These are phyloP conservation scores for Sporopachydermia quercuum DNA, from an alignment of 805 yeast genomes.

Conservation along the genomic window DNA sequence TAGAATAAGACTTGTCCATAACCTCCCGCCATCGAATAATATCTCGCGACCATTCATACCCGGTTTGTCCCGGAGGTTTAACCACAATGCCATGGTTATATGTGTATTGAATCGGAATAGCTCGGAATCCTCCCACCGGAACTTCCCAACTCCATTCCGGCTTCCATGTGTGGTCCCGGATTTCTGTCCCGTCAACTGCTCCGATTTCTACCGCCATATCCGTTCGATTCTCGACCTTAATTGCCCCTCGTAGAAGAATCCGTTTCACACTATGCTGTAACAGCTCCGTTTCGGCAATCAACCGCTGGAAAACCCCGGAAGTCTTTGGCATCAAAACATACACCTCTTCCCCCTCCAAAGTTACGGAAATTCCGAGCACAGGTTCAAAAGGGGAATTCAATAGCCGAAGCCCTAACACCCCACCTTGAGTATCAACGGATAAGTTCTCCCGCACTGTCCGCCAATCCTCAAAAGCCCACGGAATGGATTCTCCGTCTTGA, in stretches of 20 bases:
- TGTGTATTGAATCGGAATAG: conserved; percentile 64
- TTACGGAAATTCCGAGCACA: conserved; percentile 45
- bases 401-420: conserved; percentile 43
- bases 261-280: conserved; percentile 68
- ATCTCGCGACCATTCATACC: conserved; percentile 56
- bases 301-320: conserved; percentile 51
- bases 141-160: conserved; percentile 24
- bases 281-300: conserved; percentile 55
- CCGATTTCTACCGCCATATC: conserved; percentile 37
- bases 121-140: conserved; percentile 35
- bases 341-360: conserved; percentile 72
- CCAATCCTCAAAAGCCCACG: conserved; percentile 97
- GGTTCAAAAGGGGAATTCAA: conserved; percentile 39
- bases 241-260: conserved; percentile 64
- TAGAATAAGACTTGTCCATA: conserved; percentile 17
- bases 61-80: conserved; percentile 41
- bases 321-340: conserved; percentile 50
- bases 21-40: conserved; percentile 52
- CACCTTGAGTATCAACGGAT: conserved; percentile 46
- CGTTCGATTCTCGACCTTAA: conserved; percentile 53
- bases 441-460: conserved; percentile 66
- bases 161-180: conserved; percentile 20
- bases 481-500: conserved; percentile 33
- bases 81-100: conserved; percentile 42
- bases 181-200: conserved; percentile 20